Evolutionary conservation across 192 early-diverging fungal genomes (phyloP).

Genomic region (Backusella westeae): DNA sequence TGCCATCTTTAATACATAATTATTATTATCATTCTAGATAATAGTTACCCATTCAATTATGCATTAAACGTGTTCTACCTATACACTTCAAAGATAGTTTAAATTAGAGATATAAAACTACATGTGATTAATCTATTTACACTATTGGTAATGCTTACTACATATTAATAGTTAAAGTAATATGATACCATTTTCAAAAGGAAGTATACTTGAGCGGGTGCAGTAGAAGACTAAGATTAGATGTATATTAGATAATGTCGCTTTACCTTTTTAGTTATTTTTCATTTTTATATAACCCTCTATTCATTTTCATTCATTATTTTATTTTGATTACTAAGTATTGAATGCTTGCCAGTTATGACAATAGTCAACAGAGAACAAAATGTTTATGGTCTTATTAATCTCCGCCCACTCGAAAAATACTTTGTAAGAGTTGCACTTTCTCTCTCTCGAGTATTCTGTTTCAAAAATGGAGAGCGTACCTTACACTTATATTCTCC

Average conservation of each 20-base stretch:
- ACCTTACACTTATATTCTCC: not conserved
- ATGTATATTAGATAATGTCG: not conserved
- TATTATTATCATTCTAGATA: not conserved
- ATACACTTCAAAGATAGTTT: not conserved
- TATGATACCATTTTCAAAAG: not conserved
- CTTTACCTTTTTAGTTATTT: not conserved
- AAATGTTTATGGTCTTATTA: not conserved
- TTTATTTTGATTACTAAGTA: not conserved
- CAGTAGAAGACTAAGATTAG: not conserved
- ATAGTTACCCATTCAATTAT: not conserved
- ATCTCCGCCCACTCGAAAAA: not conserved
- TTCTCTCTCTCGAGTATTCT: not conserved
- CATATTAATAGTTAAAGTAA: not conserved
- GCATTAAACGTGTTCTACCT: not conserved
- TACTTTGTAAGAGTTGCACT: not conserved
- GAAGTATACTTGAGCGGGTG: not conserved
- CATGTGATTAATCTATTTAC: not conserved
- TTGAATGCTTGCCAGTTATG: not conserved
- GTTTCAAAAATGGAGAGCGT: not conserved
- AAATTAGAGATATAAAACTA: not conserved
- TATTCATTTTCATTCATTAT: not conserved
- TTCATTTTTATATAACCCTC: not conserved
- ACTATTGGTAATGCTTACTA: not conserved
- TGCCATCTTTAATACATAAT: not conserved
- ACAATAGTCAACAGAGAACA: not conserved